Evolutionary conservation across 805 yeast species (phyloP).

Genomic region (Jamesozyma spencerorum): DNA sequence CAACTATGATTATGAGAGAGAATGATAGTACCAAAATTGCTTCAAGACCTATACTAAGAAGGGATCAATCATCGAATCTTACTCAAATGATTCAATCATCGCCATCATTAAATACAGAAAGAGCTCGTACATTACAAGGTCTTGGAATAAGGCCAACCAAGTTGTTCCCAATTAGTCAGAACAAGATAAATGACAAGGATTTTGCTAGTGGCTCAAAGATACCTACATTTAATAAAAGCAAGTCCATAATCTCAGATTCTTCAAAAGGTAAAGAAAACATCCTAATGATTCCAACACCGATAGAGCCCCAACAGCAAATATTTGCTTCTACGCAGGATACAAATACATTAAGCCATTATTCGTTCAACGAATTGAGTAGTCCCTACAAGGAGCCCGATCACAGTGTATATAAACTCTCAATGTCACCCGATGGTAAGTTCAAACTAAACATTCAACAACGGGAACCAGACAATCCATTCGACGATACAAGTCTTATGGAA

Average conservation of each 20-base stretch:
- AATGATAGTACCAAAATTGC: constrained; percentile 5
- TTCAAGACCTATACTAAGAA: constrained; percentile 11
- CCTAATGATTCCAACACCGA: neutral
- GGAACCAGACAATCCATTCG: constrained; percentile 15
- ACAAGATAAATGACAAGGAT: constrained; percentile 11
- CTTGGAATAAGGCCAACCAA: constrained; percentile 16
- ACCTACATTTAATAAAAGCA: constrained; percentile 12
- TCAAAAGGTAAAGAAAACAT: constrained; percentile 2
- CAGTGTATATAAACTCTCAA: constrained; percentile 24
- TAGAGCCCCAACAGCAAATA: neutral
- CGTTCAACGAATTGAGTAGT: constrained; percentile 12
- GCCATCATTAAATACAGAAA: neutral
- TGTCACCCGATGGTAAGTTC: constrained; percentile 28
- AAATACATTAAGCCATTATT: neutral
- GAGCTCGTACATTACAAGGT: neutral
- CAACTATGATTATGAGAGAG: constrained; percentile 10
- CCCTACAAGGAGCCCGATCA: constrained; percentile 25
- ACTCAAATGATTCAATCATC: constrained; percentile 6
- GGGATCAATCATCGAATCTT: constrained; percentile 9
- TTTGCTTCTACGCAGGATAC: neutral
- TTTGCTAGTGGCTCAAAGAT: constrained; percentile 9
- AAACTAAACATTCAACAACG: constrained; percentile 19
- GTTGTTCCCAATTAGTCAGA: constrained; percentile 19
- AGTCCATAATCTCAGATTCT: neutral
- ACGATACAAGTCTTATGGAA: constrained; percentile 26